Base-by-base conservation (phyloP, 192 early-diverging fungal species). In the Dimargaris cristalligena region DNA sequence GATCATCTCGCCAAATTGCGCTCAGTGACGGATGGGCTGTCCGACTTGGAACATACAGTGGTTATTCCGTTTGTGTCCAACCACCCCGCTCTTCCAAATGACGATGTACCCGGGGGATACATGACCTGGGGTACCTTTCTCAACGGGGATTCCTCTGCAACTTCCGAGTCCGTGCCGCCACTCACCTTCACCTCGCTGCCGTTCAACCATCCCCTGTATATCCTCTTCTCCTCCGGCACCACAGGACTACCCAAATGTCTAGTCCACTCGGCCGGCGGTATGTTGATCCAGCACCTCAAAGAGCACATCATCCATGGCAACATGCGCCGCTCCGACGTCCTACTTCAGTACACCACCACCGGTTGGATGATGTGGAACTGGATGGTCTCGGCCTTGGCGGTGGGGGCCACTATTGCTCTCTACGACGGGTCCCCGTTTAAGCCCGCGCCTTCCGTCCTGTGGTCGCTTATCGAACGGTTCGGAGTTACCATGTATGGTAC, bases 351-450 rank as follows among this genome's bases (percentile, higher is more conserved):
- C 63, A 88, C 87, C 0, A 89, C 87, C 0, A 92, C 87, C 3
- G 90, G 89, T 3, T 92, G 90, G 89, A 98, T 98, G 95, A 98
- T 98, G 95, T 98, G 92, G 92, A 96, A 98, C 71, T 98, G 95
- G 95, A 80, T 95, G 29, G 78, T 92, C 1, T 73, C 78, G 22
- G 89, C 80, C 22, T 72, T 97, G n/a, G 77, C 76, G 20, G 69
- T 85, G 28, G 92, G 92, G 26, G 64, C 74, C 4, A 86, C 90
- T 6, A 75, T 93, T 47, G 85, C 92, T 2, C 65, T 86, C 1
- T 98, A 88, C 74, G 92, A 98, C 64, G 95, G 95, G 33, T 91
- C 86, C 41, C 95, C 92, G 1, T 91, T 98, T 75, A 87, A 84
- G 61, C 89, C 91, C 3, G 67, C 76, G n/a, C 73, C 88, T 4